Evolutionary conservation across 495 filamentous ascomycete genomes (phyloP).

Genomic region (Patellaria atrata): DNA sequence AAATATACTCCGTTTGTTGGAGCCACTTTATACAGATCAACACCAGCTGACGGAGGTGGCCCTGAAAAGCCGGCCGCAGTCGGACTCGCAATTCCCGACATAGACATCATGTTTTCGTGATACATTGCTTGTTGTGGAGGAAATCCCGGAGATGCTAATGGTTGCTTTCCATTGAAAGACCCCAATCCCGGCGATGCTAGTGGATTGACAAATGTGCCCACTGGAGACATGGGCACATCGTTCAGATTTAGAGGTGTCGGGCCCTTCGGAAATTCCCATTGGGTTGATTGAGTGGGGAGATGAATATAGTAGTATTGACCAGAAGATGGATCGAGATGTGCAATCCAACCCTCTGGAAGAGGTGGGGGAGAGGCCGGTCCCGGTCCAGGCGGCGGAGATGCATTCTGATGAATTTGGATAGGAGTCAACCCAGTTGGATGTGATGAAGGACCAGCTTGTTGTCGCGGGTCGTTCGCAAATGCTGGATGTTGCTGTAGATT

Average conservation of each 20-base stretch:
- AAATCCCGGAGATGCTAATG: constrained; percentile 47
- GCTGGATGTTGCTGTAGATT: constrained; percentile 57
- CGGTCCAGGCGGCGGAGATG: constrained; percentile 40
- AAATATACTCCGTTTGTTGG: constrained; percentile 98
- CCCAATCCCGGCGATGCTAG: constrained; percentile 58
- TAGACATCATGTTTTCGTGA: constrained; percentile 60
- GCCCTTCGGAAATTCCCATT: constrained; percentile 96
- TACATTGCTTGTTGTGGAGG: constrained; percentile 46
- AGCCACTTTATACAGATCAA: constrained; percentile 82
- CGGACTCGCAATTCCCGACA: constrained; percentile 53
- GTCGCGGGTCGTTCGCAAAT: constrained; percentile 63
- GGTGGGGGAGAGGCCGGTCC: constrained; percentile 75
- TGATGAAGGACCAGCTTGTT: constrained; percentile 21
- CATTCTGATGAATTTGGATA: constrained; percentile 26
- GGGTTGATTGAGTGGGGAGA: constrained; percentile 84
- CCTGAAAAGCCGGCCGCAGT: constrained; percentile 59
- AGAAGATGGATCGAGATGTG: constrained; percentile 84
- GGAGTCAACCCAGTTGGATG: constrained; percentile 18
- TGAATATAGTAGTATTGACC: constrained; percentile 99
- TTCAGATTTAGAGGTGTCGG: constrained; percentile 73
- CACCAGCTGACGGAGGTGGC: constrained; percentile 70
- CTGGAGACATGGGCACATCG: constrained; percentile 67
- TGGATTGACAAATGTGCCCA: constrained; percentile 60
- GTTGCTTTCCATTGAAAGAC: constrained; percentile 49
- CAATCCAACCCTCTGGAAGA: constrained; percentile 95